Base-by-base conservation (phyloP, 75 land plant genomes). In the Adiantum capillusveneris region DNA sequence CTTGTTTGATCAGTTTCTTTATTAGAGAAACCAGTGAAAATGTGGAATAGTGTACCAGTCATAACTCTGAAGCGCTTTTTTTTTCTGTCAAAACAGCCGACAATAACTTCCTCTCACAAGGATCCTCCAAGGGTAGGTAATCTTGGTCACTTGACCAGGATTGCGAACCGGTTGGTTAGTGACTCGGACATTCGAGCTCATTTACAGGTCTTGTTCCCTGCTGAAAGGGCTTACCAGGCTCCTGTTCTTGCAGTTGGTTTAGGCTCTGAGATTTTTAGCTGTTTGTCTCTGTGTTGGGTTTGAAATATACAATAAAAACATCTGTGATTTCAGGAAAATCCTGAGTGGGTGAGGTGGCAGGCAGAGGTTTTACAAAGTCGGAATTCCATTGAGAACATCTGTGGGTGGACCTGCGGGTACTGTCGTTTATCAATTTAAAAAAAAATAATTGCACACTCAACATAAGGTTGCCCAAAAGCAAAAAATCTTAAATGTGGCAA, bases 401-500 rank as follows among this genome's bases (percentile, higher is more conserved):
- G 71, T 59, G 79, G 83, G 21, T 93, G 98, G 98, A 75, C 95
- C 12, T 93, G 98, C 63, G 98, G 98, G 95, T 92, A 87, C n/a
- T 34, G 37, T 9, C 3, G n/a, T n/a, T n/a, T n/a, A n/a, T n/a
- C n/a, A n/a, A n/a, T n/a, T n/a, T n/a, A n/a, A n/a, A n/a, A n/a
- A n/a, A n/a, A n/a, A n/a, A n/a, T n/a, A n/a, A n/a, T n/a, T n/a
- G n/a, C n/a, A n/a, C n/a, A n/a, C n/a, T n/a, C n/a, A n/a, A n/a
- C n/a, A n/a, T n/a, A n/a, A n/a, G n/a, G n/a, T n/a, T n/a, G n/a
- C n/a, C n/a, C n/a, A n/a, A n/a, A n/a, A n/a, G n/a, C n/a, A n/a
- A n/a, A n/a, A n/a, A n/a, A n/a, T n/a, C n/a, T n/a, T n/a, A n/a
- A n/a, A n/a, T n/a, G n/a, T n/a, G n/a, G n/a, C n/a, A n/a, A n/a